These are phyloP conservation scores for Tricholoma bakamatsutake DNA, from an alignment of 768 basidiomycete genomes.

Conservation along the genomic window DNA sequence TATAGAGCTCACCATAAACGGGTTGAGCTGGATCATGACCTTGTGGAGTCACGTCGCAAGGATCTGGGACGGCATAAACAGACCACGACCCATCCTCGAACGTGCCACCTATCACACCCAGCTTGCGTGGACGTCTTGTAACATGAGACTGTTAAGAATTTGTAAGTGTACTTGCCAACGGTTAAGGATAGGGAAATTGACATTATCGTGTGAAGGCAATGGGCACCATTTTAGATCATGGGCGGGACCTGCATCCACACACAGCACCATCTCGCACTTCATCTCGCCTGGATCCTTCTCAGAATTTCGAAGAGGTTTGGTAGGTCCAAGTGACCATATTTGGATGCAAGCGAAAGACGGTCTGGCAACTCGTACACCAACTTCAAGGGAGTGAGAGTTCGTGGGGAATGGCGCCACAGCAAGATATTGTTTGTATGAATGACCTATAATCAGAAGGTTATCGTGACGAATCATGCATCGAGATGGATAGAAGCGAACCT, in stretches of 20 bases:
- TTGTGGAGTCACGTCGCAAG: conserved; percentile 38
- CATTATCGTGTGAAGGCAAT: conserved; percentile 67
- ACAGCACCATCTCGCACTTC: conserved; percentile 81
- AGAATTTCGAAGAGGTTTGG: background rate
- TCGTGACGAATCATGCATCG: background rate
- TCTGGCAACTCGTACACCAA: conserved; percentile 53
- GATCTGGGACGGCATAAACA: conserved; percentile 76
- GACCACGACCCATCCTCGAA: conserved; percentile 86
- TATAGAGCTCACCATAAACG: conserved; percentile 42
- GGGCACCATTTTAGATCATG: conserved; percentile 92
- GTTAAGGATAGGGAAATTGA: conserved; percentile 8
- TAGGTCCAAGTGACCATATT: conserved; percentile 63
- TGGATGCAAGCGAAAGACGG: conserved; percentile 72
- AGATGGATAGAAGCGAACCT: conserved; percentile 19
- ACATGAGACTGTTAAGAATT: conserved; percentile 5
- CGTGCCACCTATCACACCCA: conserved; percentile 80
- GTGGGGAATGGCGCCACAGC: conserved; percentile 77
- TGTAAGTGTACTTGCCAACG: background rate
- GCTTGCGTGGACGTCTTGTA: conserved; percentile 37
- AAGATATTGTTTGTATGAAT: conserved; percentile 67
- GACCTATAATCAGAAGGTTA: conserved; percentile 29
- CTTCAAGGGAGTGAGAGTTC: conserved; percentile 52
- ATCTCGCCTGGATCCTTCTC: conserved; percentile 39
- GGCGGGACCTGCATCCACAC: conserved; percentile 74
- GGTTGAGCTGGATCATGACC: conserved; percentile 28